Conservation (phyloP, 2,329 filamentous ascomycete species). For the Penicillium sp. region DNA sequence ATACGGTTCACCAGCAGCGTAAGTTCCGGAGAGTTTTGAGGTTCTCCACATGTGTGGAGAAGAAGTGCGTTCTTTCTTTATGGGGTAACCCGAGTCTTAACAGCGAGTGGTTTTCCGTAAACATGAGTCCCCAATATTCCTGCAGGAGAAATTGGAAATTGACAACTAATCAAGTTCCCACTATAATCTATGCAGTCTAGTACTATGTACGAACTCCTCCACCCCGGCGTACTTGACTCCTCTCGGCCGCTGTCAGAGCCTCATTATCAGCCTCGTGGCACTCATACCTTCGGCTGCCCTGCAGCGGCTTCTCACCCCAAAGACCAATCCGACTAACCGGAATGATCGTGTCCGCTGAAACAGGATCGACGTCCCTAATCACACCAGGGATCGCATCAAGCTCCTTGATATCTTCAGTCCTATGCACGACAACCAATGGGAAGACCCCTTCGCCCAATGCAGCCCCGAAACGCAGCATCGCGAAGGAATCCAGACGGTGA, state of each 20-base stretch:
- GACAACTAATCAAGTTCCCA: no score
- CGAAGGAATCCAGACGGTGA: conserved; percentile 19
- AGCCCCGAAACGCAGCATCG: conserved; percentile 22
- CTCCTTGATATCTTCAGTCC: conserved; percentile 1
- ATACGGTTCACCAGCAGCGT: neutral
- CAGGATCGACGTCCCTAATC: conserved; percentile 2
- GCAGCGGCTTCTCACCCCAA: conserved; percentile 5
- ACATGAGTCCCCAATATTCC: no score
- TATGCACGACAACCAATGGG: conserved; percentile 11
- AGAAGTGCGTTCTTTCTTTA: neutral
- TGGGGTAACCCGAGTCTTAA: neutral
- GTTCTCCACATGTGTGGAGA: neutral
- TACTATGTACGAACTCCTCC: neutral
- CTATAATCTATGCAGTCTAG: no score
- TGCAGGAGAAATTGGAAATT: no score
- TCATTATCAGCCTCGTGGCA: conserved; percentile 9
- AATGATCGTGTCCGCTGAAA: neutral
- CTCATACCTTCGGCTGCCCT: conserved; percentile 1
- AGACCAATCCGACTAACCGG: conserved; percentile 5
- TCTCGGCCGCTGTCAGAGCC: neutral
- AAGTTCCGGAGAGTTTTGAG: no score
- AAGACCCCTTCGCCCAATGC: conserved; percentile 9
- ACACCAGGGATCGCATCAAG: conserved; percentile 19
- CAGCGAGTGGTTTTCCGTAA: neutral
- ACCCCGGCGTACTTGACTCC: neutral